phyloP scores from a whole-genome alignment of 306 rosid species.

The Canavalia gladiata region DNA sequence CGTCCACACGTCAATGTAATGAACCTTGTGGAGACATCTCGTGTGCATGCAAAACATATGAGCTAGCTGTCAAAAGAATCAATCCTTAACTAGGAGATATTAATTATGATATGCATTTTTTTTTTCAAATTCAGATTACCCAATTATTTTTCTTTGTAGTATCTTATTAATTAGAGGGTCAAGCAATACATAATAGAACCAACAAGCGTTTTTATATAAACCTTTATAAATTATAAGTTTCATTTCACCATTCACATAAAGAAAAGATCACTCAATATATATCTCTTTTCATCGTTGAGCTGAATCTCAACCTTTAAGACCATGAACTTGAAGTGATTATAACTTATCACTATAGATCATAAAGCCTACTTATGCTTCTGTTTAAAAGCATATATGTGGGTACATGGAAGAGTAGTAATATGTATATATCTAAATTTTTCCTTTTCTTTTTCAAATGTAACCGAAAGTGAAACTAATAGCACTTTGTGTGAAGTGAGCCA shows the following conservation, averaged over 20 bases:
- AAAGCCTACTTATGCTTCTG: conserved; percentile 22
- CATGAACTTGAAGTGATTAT: neutral
- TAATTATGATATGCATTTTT: neutral
- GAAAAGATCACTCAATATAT: neutral
- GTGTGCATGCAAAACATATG: conserved; percentile 46
- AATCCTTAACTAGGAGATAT: neutral
- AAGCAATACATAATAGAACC: conserved; percentile 21
- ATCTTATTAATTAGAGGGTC: conserved; percentile 5
- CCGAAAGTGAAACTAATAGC: conserved; percentile 20
- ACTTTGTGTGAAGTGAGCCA: conserved; percentile 47
- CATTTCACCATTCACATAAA: neutral
- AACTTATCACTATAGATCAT: neutral
- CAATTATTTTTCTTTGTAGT: neutral
- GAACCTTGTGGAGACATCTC: conserved; percentile 6
- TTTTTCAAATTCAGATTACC: neutral
- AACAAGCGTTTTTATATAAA: neutral
- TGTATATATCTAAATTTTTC: neutral
- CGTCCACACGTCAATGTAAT: conserved; percentile 41
- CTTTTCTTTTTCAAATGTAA: neutral
- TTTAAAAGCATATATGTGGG: neutral
- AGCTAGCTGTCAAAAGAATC: conserved; percentile 43
- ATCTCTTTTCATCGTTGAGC: neutral
- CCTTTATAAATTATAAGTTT: neutral
- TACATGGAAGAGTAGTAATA: neutral
- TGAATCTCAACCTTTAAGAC: neutral